Evolutionary conservation across 768 basidiomycete genomes (phyloP), one percentile per base, ranked within the genome.

Genomic region (Boletus barrowsii): DNA sequence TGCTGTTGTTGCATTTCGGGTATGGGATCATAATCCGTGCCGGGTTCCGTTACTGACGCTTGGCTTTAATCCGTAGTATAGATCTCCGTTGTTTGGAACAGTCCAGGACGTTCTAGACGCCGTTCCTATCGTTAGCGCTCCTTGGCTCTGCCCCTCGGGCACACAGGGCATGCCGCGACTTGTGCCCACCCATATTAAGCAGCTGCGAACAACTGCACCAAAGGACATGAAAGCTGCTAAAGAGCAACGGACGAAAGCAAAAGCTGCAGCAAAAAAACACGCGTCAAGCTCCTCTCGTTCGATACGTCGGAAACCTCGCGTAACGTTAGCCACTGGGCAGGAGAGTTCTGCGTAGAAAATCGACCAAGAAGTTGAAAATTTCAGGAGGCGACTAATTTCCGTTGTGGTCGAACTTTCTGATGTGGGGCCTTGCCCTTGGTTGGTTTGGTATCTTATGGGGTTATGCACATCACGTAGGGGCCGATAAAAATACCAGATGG

Each of bases 111-210:
- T 83, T 37, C 61, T 89, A 22, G 72, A 76, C 30, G 68, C 75
- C 30, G 68, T 90, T n/a, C 80, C 83, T 11, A 68, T 76, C 18
- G 64, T 88, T 14, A 72, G 76, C 15, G 89, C 90, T 0, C 74
- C 84, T 7, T 95, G 92, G 92, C 73, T 82, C 14, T 69, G 76
- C 4, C 61, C 70, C 32, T 42, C 59, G 14, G 47, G 49, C 7
- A 29, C 54, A 51, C 37, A 63, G 55, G 15, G 53, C 54, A 18
- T n/a, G 49, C 47, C 51, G 42, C 51, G 69, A 17, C 73, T 86
- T 24, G 71, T 88, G 40, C 83, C 87, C 3, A 91, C 90, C 0
- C 87, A 91, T 63, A 77, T 93, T 59, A 95, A 93, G 64, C 90
- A 92, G 59, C 66, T 93, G 20, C 79, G 79, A 17, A 94, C 93